Evolutionary conservation across 2,329 filamentous ascomycete genomes (phyloP), one percentile per base, ranked within the genome.

Genomic region (Arthrobotrys iridis): DNA sequence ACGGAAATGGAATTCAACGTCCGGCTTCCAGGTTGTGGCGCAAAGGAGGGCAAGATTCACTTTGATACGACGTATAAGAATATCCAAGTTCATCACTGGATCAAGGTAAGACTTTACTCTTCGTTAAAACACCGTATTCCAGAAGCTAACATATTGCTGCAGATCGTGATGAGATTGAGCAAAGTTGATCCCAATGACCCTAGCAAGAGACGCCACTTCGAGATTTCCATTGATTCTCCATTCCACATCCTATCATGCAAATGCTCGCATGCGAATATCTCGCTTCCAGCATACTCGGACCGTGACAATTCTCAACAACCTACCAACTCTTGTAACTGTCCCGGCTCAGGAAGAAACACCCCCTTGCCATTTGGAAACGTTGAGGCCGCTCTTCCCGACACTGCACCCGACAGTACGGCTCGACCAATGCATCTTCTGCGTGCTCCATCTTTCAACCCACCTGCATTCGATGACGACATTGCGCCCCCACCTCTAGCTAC

Each of bases 1-100:
- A 97, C 93, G 0, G 93, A 97, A 83, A 93, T 97, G 84, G 93
- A 97, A 81, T 94, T 96, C 85, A 95, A 91, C 76, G 92, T 97
- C 7, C 93, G 96, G 83, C 86, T 97, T 55, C 93, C 93, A 8
- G 96, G 92, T 35, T 97, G 93, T 80, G 88, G 92, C 78, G 90
- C 90, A 80, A 93, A 96, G 90, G 88, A 91, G 20, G 90, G 93
- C 80, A 87, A 88, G 73, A 83, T 97, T 72, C 91, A 97, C 81
- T 94, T 94, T 62, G 93, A 97, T 81, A 96, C 93, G 64, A 96
- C 93, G 68, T 97, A 94, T 85, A 91, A 93, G 80, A 96, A 96
- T 77, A 94, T 96, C 60, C 92, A 95, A 79, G 93, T 97, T 63
- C 93, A 92, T 81, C 93, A 97, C 81, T 97, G 93, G 93, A 96